phyloP scores from a whole-genome alignment of 441 rosid species.

The Pelargonium cotyledonis region DNA sequence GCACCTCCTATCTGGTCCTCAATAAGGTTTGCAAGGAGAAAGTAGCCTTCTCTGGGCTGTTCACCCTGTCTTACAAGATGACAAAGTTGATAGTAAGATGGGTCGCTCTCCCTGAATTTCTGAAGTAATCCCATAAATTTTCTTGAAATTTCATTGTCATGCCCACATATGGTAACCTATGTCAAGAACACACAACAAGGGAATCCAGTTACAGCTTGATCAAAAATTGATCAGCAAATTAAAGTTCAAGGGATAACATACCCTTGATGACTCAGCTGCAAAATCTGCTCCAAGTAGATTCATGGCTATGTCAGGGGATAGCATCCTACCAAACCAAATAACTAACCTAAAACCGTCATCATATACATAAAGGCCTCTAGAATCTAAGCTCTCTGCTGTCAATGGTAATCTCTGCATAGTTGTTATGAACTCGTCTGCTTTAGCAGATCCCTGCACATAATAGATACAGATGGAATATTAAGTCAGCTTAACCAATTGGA shows the following conservation, averaged over 20 bases:
- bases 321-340: constrained; percentile 92
- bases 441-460: constrained; percentile 49
- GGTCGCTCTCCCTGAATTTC: constrained; percentile 64
- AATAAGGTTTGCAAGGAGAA: constrained; percentile 70
- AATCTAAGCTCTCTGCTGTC: constrained; percentile 78
- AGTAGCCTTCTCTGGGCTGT: constrained; percentile 87
- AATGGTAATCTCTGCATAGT: constrained; percentile 52
- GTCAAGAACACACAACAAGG: constrained; percentile 14
- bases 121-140: constrained; percentile 55
- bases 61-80: constrained; percentile 94
- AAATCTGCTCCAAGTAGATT: constrained; percentile 80
- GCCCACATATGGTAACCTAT: constrained; percentile 63
- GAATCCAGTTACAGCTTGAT: not conserved
- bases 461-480: constrained; percentile 19
- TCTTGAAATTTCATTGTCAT: constrained; percentile 80
- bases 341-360: constrained; percentile 85
- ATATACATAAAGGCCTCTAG: constrained; percentile 80
- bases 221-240: not conserved
- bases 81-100: constrained; percentile 64
- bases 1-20: constrained; percentile 80
- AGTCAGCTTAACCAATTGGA: not conserved
- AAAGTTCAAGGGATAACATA: constrained; percentile 18
- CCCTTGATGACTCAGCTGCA: constrained; percentile 87
- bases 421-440: constrained; percentile 37
- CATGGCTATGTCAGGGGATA: constrained; percentile 75